A percentile compares a stretch with the other conserved stretches of the same genome.
Evolutionary conservation across 2,329 filamentous ascomycete species (phyloP).

Genomic region (Thielaviopsis euricoi): DNA sequence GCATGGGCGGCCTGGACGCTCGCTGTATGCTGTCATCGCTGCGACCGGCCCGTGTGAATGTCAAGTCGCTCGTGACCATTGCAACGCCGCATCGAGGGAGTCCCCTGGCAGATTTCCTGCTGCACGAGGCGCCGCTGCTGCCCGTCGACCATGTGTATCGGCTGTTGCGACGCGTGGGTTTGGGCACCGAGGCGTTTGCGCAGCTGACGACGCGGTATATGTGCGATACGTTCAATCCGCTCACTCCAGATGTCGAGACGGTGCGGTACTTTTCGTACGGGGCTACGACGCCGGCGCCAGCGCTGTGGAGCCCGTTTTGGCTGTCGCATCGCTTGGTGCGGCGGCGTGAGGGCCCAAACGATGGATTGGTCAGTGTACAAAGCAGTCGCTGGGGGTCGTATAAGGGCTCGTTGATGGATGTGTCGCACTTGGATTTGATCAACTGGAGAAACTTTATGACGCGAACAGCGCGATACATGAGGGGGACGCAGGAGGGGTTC

Average conservation of each 20-base stretch:
- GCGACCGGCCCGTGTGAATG: conserved; percentile 27
- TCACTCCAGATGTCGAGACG: conserved; percentile 32
- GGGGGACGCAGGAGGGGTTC: conserved; percentile 40
- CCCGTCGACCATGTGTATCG: conserved; percentile 39
- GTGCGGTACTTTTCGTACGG: conserved; percentile 49
- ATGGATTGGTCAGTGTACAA: conserved; percentile 49
- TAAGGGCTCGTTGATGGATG: conserved; percentile 43
- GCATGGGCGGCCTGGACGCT: conserved; percentile 49
- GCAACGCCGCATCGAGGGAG: conserved; percentile 40
- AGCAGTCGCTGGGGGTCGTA: conserved; percentile 48
- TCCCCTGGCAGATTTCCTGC: conserved; percentile 36
- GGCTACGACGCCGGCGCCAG: conserved; percentile 33
- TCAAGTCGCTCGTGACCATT: conserved; percentile 37
- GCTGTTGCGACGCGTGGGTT: conserved; percentile 31
- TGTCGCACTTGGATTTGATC: conserved; percentile 48
- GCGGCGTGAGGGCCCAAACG: conserved; percentile 40
- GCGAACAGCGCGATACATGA: conserved; percentile 35
- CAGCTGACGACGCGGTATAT: conserved; percentile 45
- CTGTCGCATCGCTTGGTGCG: conserved; percentile 33
- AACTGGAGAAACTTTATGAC: conserved; percentile 49
- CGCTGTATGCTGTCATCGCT: conserved; percentile 47
- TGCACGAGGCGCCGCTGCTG: conserved; percentile 26
- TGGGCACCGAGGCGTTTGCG: conserved; percentile 42
- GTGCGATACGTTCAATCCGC: conserved; percentile 40
- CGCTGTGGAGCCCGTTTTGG: conserved; percentile 48